Evolutionary conservation across 1,139 yeast genomes (phyloP).

Genomic region (Saccharomyces hybrid): DNA sequence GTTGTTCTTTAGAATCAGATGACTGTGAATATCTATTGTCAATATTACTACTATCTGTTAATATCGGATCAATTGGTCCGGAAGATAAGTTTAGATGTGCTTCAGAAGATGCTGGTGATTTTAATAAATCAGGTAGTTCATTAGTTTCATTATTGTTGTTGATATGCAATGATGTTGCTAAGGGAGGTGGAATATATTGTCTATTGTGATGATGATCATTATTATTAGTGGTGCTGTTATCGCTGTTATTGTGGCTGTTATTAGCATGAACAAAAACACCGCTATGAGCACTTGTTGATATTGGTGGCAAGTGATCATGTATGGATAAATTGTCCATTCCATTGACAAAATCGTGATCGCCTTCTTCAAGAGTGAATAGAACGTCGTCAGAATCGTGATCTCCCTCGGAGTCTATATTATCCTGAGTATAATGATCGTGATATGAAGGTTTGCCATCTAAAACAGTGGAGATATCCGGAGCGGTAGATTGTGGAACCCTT

Average conservation of each 20-base stretch:
- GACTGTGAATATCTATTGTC: background rate
- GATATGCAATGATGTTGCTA: background rate
- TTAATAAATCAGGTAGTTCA: slow-evolving; percentile 29
- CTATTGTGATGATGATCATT: slow-evolving; percentile 5
- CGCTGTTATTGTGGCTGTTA: background rate
- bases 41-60: background rate
- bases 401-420: slow-evolving; percentile 11
- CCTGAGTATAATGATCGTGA: slow-evolving; percentile 18
- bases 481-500: slow-evolving; percentile 18
- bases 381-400: slow-evolving; percentile 36
- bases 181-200: slow-evolving; percentile 4
- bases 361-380: slow-evolving; percentile 39
- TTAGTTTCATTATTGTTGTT: slow-evolving; percentile 6
- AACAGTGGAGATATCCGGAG: slow-evolving; percentile 26
- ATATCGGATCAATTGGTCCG: background rate
- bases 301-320: slow-evolving; percentile 4
- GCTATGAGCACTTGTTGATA: background rate
- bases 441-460: slow-evolving; percentile 13
- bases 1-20: background rate
- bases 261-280: background rate
- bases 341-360: slow-evolving; percentile 27
- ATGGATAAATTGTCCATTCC: slow-evolving; percentile 24
- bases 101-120: slow-evolving; percentile 18
- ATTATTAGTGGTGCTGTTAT: background rate
- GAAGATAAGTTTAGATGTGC: slow-evolving; percentile 1